These are phyloP conservation scores for Tylopilus sp. DNA, from an alignment of 1,284 basidiomycete genomes.

Conservation along the genomic window DNA sequence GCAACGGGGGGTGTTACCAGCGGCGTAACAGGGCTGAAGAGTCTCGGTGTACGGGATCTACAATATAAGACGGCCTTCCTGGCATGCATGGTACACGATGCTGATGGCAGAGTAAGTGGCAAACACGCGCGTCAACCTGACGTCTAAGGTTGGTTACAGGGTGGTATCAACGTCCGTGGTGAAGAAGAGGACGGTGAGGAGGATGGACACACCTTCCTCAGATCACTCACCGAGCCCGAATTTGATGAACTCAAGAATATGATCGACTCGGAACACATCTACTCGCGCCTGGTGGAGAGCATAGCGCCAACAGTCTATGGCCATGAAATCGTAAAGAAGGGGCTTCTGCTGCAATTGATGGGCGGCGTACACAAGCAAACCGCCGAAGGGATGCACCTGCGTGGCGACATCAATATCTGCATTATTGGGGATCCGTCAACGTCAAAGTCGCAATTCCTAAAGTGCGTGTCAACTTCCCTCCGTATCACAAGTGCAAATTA, in stretches of 20 bases:
- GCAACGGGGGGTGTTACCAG: conserved; percentile 67
- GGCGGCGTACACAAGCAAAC: conserved; percentile 99
- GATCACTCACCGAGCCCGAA: conserved; percentile 88
- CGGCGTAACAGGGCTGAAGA: conserved; percentile 93
- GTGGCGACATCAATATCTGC: conserved; percentile 98
- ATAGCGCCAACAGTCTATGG: conserved; percentile 99
- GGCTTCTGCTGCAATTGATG: conserved; percentile 95
- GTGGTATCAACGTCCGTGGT: conserved; percentile 79
- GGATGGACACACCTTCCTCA: conserved; percentile 76
- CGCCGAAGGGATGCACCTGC: conserved; percentile 90
- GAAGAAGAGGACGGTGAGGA: conserved; percentile 79
- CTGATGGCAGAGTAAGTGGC: conserved; percentile 72
- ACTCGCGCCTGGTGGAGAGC: conserved; percentile 86
- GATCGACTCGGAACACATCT: conserved; percentile 93
- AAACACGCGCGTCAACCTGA: conserved; percentile 3
- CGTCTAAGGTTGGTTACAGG: conserved; percentile 39
- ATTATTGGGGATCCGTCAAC: conserved; percentile 97
- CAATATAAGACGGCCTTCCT: conserved; percentile 99
- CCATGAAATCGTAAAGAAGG: conserved; percentile 98
- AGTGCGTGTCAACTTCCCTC: conserved; percentile 49
- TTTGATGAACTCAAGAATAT: conserved; percentile 92
- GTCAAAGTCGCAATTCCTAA: conserved; percentile 97
- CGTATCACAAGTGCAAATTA: neutral
- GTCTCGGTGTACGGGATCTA: conserved; percentile 89
- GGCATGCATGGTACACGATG: conserved; percentile 94